Base-by-base conservation (phyloP, 2,329 filamentous ascomycete species). In the Aureobasidium sp. region DNA sequence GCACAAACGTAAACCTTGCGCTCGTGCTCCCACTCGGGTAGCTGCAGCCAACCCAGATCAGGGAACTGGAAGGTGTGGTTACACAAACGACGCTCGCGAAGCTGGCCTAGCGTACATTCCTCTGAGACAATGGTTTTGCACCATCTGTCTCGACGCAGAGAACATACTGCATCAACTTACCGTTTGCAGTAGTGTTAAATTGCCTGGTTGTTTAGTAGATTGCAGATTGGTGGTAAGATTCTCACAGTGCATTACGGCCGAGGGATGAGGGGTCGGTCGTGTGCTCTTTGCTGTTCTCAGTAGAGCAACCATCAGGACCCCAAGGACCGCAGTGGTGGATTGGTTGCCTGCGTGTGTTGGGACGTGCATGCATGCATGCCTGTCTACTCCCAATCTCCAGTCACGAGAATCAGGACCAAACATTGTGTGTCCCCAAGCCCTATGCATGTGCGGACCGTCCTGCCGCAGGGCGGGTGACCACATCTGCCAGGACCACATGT, bases 1-100 rank as follows among this genome's bases (percentile, higher is more conserved):
- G 52, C 52, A 55, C 52, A 55, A 55, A 44, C 26, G 37, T 17
- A 39, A 41, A 53, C 23, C 51, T 32, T 55, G 36, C 52, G 52
- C 52, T 42, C 52, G 52, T 55, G 52, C 52, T 55, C 36, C 52
- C 52, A 44, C 7, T 23, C 52, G 52, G 52, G 52, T 42, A 55
- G 52, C 53, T 57, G 53, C 53, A 57, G 53, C 53, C 39, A 47
- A 57, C 53, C 53, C 53, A 37, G 41, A 57, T 46, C 41, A 57
- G 53, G 39, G 41, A 57, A 27, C 29, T 20, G 39, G 53, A 20
- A 36, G 41, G 39, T 46, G 53, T 47, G 53, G 53, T 57, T 57
- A 47, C 53, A 57, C 53, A 57, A 57, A 47, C 39, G 20, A 44
- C 39, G 10, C 36, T 42, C 26, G 23, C 27, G 29, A 41, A 55